Percentiles rank a stretch among this genome's conserved stretches.
Evolutionary conservation across 1,139 yeast species (phyloP).

Genomic region (Kodamaea arcana): DNA sequence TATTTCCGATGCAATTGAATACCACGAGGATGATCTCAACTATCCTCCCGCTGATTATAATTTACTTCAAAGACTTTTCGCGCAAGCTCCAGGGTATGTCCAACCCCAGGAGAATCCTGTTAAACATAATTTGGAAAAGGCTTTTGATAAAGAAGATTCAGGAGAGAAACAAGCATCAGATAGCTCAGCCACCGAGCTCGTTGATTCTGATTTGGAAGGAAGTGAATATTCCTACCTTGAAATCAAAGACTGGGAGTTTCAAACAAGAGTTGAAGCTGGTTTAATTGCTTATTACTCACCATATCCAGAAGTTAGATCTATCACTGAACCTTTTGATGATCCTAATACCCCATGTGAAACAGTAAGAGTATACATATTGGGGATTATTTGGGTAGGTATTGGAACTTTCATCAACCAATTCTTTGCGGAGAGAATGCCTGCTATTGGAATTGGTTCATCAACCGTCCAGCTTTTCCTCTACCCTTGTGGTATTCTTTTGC

Average conservation of each 20-base stretch:
- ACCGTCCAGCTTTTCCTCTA: conserved; percentile 56
- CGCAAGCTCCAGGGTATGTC: conserved; percentile 2
- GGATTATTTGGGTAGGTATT: conserved; percentile 51
- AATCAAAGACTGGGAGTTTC: conserved; percentile 13
- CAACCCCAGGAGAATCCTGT: not conserved
- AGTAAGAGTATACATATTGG: conserved; percentile 52
- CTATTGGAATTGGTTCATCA: conserved; percentile 41
- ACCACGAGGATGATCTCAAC: conserved; percentile 23
- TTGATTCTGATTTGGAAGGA: conserved; percentile 1
- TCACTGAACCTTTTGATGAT: conserved; percentile 52
- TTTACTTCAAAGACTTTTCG: conserved; percentile 11
- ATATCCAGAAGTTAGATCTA: conserved; percentile 62
- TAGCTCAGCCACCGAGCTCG: not conserved
- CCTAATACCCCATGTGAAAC: conserved; percentile 50
- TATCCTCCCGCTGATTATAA: conserved; percentile 16
- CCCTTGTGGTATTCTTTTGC: conserved; percentile 45
- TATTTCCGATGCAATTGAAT: conserved; percentile 14
- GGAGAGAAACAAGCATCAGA: not conserved
- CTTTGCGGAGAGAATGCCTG: conserved; percentile 53
- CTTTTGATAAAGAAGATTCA: conserved; percentile 1
- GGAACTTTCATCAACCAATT: conserved; percentile 58
- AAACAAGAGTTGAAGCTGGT: conserved; percentile 16
- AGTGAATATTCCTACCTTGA: not conserved
- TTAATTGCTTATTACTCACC: conserved; percentile 53
- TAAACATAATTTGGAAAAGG: conserved; percentile 2